Evolutionary conservation across 495 filamentous ascomycete species (phyloP).

Genomic region (Terfezia boudieri): DNA sequence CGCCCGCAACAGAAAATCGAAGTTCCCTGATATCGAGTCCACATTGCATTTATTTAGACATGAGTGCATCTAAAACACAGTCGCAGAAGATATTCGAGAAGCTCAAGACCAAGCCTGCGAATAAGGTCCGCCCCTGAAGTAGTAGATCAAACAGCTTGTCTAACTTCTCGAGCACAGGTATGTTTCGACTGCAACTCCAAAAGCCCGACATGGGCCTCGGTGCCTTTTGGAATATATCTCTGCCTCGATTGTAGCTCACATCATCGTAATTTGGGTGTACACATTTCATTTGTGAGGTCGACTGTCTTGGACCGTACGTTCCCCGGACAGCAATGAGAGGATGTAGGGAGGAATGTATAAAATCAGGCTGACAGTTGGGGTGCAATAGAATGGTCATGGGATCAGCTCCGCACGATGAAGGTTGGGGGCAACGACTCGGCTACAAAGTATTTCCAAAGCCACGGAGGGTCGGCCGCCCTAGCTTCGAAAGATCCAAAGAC

Average conservation of each 20-base stretch:
- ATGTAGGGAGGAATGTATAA: neutral
- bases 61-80: constrained; percentile 86
- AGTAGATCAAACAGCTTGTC: neutral
- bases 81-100: constrained; percentile 97
- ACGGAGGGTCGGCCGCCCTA: constrained; percentile 80
- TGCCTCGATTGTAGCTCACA: constrained; percentile 91
- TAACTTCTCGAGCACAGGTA: constrained; percentile 29
- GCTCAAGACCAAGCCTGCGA: constrained; percentile 75
- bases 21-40: neutral
- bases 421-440: constrained; percentile 95
- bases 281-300: constrained; percentile 94
- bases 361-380: no score
- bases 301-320: constrained; percentile 90
- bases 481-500: constrained; percentile 89
- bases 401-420: constrained; percentile 94
- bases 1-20: no score
- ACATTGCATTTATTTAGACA: constrained; percentile 22
- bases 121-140: constrained; percentile 44
- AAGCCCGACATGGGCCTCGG: constrained; percentile 95
- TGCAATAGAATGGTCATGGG: constrained; percentile 92
- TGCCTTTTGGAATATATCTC: constrained; percentile 91
- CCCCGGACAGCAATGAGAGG: constrained; percentile 2
- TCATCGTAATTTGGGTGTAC: constrained; percentile 76
- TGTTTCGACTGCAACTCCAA: constrained; percentile 96
- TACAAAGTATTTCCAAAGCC: constrained; percentile 89